These are phyloP conservation scores for Russula compacta DNA, from an alignment of 768 basidiomycete species.

Conservation along the genomic window DNA sequence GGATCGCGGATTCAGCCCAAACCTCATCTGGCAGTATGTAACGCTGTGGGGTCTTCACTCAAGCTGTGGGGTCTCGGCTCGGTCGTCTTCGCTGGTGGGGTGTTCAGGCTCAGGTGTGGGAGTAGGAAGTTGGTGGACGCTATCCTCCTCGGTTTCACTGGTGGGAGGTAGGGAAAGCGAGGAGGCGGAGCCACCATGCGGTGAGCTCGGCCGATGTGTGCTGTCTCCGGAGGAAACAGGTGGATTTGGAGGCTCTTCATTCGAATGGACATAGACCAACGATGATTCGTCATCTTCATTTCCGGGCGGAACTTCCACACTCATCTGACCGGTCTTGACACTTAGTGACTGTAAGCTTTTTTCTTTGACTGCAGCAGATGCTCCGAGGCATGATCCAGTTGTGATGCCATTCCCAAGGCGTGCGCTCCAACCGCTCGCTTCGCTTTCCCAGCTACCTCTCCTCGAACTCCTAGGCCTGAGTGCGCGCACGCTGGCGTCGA, in stretches of 20 bases:
- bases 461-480: conserved; percentile 78
- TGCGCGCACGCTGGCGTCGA: conserved; percentile 85
- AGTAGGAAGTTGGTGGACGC: not conserved
- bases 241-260: not conserved
- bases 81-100: not conserved
- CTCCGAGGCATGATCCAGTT: conserved; percentile 22
- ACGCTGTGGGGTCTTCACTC: not conserved
- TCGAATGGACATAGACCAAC: conserved; percentile 2
- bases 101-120: not conserved
- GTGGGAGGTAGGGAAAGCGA: not conserved
- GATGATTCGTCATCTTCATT: conserved; percentile 24
- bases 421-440: conserved; percentile 83
- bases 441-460: conserved; percentile 88
- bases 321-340: conserved; percentile 25
- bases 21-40: not conserved
- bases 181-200: not conserved
- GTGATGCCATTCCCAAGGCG: conserved; percentile 42
- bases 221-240: conserved; percentile 1
- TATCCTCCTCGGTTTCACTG: not conserved
- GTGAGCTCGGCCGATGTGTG: not conserved
- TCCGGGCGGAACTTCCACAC: conserved; percentile 32
- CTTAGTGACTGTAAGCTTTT: conserved; percentile 15
- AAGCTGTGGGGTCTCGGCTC: not conserved
- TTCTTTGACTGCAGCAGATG: not conserved
- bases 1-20: not conserved